Evolutionary conservation across 768 basidiomycete genomes (phyloP).

Genomic region (Suillus cothurnatus): DNA sequence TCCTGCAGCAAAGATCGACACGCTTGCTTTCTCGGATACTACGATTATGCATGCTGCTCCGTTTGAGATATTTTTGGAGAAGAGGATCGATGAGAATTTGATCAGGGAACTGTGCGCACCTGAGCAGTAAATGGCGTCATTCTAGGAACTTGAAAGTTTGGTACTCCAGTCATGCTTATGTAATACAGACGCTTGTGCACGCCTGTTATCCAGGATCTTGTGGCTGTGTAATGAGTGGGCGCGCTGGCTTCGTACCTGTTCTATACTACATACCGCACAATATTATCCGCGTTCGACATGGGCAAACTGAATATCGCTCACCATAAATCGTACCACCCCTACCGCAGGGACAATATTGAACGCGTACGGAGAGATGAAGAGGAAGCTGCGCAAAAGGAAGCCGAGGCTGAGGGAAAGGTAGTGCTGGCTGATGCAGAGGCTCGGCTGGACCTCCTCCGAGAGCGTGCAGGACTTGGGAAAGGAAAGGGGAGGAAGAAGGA

Average conservation of each 20-base stretch:
- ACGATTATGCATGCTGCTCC: constrained; percentile 60
- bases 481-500: constrained; percentile 44
- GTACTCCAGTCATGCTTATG: no score
- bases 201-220: no score
- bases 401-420: constrained; percentile 70
- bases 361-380: constrained; percentile 81
- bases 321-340: constrained; percentile 90
- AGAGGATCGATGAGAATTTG: constrained; percentile 30
- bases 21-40: constrained; percentile 58
- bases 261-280: not conserved
- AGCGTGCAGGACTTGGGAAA: constrained; percentile 52
- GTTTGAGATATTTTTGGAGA: constrained; percentile 56
- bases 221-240: no score
- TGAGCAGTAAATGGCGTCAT: not conserved
- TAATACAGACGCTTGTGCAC: no score
- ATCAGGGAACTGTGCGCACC: constrained; percentile 3
- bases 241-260: no score
- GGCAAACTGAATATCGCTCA: constrained; percentile 89
- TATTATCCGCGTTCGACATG: constrained; percentile 42
- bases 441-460: constrained; percentile 63
- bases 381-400: constrained; percentile 66
- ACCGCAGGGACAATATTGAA: constrained; percentile 83
- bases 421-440: constrained; percentile 83
- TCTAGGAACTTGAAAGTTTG: not conserved
- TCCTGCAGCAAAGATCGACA: constrained; percentile 55